Evolutionary conservation across 495 filamentous ascomycete species (phyloP).

Genomic region (Penicillium subrubescens): DNA sequence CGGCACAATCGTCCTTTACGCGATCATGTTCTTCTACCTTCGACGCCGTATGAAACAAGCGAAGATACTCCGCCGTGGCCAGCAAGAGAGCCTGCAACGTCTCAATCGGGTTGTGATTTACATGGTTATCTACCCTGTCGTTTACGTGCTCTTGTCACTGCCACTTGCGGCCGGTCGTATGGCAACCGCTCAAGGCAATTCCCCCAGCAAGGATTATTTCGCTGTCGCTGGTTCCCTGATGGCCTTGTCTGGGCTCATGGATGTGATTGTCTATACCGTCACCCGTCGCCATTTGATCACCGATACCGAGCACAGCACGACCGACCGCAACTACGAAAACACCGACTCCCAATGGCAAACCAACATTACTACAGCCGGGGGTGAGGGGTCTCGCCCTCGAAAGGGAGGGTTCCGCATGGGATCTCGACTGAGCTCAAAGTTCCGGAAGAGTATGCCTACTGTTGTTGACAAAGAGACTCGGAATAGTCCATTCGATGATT

Average conservation of each 20-base stretch:
- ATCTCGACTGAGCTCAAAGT: constrained; percentile 25
- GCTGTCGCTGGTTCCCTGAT: constrained; percentile 69
- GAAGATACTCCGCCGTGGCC: constrained; percentile 34
- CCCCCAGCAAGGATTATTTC: constrained; percentile 60
- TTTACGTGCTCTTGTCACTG: constrained; percentile 69
- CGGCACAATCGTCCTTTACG: constrained; percentile 64
- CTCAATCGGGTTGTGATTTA: constrained; percentile 56
- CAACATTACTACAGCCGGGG: constrained; percentile 30
- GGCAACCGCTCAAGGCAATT: constrained; percentile 52
- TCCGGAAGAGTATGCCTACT: constrained; percentile 26
- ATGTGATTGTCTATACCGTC: constrained; percentile 68
- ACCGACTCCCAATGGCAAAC: constrained; percentile 36
- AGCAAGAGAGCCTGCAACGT: constrained; percentile 41
- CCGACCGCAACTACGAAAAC: constrained; percentile 32
- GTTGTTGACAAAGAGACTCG: constrained; percentile 24
- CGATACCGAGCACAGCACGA: constrained; percentile 39
- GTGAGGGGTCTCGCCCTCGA: neutral
- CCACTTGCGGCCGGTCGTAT: constrained; percentile 72
- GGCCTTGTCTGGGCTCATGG: constrained; percentile 69
- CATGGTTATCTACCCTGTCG: constrained; percentile 74
- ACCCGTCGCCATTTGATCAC: constrained; percentile 42
- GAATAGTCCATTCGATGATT: constrained; percentile 34
- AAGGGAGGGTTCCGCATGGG: constrained; percentile 22
- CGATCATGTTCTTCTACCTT: constrained; percentile 62
- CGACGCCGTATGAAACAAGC: constrained; percentile 46